phyloP scores from a whole-genome alignment of 2,329 filamentous ascomycete species.

The Ceratocystis lukuohia region DNA sequence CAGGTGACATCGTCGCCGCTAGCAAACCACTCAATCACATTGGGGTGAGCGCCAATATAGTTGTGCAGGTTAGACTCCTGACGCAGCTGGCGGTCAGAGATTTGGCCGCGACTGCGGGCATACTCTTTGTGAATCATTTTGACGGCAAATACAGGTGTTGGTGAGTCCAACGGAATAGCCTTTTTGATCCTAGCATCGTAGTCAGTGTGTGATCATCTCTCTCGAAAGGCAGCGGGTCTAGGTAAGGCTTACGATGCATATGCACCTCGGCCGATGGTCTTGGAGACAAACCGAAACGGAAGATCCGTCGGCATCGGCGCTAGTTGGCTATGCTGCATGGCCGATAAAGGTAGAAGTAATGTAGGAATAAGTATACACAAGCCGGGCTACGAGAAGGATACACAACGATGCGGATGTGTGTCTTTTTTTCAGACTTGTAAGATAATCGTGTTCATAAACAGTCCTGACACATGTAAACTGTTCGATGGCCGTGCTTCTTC shows the following conservation, averaged over 20 bases:
- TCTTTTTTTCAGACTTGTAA: not conserved
- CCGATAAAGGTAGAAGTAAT: not conserved
- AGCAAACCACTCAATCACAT: conserved; percentile 86
- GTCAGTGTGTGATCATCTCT: conserved; percentile 18
- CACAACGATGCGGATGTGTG: not conserved
- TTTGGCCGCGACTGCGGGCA: conserved; percentile 74
- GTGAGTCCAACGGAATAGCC: conserved; percentile 58
- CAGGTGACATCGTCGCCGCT: conserved; percentile 74
- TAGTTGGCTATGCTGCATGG: conserved; percentile 51
- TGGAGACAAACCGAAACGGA: conserved; percentile 88
- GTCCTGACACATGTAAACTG: too few relatives aligned
- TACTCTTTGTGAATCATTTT: conserved; percentile 99
- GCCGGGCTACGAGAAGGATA: not conserved
- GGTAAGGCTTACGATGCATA: conserved; percentile 68
- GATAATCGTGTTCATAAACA: not conserved
- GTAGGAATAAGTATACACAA: not conserved
- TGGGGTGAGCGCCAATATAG: conserved; percentile 75
- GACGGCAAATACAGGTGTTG: conserved; percentile 77
- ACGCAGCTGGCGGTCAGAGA: conserved; percentile 76
- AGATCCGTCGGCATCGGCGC: conserved; percentile 74
- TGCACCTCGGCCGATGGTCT: conserved; percentile 89
- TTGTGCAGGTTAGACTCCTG: conserved; percentile 87
- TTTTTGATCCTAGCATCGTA: conserved; percentile 64
- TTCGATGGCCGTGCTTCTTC: not conserved
- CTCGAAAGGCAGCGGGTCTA: not conserved